phyloP scores from a whole-genome alignment of 345 rosid species.

The Syzygium grande region DNA sequence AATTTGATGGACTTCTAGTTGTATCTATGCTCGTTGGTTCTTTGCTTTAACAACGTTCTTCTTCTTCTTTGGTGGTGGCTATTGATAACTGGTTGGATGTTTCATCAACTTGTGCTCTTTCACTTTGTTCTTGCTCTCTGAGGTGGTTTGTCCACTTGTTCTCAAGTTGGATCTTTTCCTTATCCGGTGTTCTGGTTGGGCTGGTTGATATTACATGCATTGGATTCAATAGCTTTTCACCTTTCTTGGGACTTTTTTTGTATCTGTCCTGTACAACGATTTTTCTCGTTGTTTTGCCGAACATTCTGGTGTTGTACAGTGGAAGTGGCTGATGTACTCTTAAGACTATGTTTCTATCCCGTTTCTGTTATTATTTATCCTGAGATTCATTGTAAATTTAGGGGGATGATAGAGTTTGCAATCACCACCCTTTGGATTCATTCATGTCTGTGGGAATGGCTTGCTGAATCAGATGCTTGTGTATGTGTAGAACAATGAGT shows the following conservation, averaged over 20 bases:
- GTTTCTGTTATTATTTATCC: no score
- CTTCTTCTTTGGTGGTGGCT: not conserved
- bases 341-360: not conserved
- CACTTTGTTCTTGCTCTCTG: not conserved
- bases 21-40: not conserved
- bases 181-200: not conserved
- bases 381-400: not conserved
- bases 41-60: not conserved
- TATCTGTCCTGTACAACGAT: not conserved
- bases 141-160: not conserved
- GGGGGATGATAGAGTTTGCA: not conserved
- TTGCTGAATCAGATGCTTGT: not conserved
- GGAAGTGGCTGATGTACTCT: not conserved
- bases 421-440: not conserved
- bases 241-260: not conserved
- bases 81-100: not conserved
- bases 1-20: not conserved
- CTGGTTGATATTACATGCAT: not conserved
- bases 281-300: not conserved
- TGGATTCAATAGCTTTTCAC: not conserved
- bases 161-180: not conserved
- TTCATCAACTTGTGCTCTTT: not conserved
- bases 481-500: not conserved
- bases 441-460: not conserved
- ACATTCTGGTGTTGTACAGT: not conserved